Conservation (phyloP, 257 asterid genomes). For the Agastache rugosa region DNA sequence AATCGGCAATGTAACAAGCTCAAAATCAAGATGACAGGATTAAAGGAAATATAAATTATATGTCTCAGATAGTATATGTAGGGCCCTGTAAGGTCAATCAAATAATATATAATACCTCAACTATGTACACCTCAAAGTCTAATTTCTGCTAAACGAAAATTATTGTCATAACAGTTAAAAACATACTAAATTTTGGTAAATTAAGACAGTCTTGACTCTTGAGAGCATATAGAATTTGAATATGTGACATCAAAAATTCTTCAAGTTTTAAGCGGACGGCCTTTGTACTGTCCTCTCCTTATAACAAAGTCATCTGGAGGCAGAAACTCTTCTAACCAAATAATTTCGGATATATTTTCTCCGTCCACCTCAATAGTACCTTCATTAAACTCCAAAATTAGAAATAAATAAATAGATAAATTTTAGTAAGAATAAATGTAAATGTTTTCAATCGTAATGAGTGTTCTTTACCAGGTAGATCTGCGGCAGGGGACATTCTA, state of each 20-base stretch:
- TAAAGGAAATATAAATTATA: background rate
- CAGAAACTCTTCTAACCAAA: conserved; percentile 93
- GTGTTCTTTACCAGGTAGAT: conserved; percentile 72
- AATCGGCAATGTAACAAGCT: too few species aligned
- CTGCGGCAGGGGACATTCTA: conserved; percentile 64
- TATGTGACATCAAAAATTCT: conserved; percentile 45
- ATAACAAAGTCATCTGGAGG: conserved; percentile 91
- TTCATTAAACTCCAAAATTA: conserved; percentile 29
- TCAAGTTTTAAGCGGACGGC: conserved; percentile 75
- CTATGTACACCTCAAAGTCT: conserved; percentile 75
- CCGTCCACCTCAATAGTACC: conserved; percentile 83
- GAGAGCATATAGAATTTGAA: conserved; percentile 44
- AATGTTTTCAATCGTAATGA: background rate
- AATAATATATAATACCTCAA: conserved; percentile 52
- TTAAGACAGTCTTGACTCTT: conserved; percentile 45
- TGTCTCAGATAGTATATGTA: background rate
- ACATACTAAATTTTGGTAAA: conserved; percentile 43
- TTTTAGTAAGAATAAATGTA: background rate
- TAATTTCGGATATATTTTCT: conserved; percentile 59
- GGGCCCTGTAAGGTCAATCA: conserved; percentile 46
- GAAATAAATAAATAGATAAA: background rate
- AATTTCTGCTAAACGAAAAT: conserved; percentile 47
- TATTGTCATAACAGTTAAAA: conserved; percentile 43
- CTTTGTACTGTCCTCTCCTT: conserved; percentile 93
- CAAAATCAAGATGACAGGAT: background rate